Evolutionary conservation across 768 basidiomycete species (phyloP).

Genomic region (Tulasnella sp.): DNA sequence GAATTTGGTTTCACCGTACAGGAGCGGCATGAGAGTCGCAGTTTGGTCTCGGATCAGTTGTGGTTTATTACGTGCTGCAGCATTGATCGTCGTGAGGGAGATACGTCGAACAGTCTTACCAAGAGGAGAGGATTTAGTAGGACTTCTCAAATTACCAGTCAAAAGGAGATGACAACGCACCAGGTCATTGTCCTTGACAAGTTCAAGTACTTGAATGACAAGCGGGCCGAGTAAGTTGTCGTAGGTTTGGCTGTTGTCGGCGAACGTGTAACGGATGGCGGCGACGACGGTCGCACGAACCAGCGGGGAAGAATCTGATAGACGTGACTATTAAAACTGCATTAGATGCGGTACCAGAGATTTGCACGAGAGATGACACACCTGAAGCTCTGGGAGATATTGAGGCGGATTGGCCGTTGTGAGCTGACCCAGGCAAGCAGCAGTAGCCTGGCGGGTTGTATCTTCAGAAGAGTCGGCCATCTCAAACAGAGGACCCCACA

Average conservation of each 20-base stretch:
- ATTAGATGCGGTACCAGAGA: not conserved
- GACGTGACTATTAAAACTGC: conserved; percentile 38
- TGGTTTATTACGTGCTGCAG: conserved; percentile 90
- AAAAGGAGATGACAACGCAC: conserved; percentile 34
- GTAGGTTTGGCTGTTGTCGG: conserved; percentile 71
- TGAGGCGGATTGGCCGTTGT: conserved; percentile 83
- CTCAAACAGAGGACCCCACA: conserved; percentile 89
- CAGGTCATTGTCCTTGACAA: conserved; percentile 81
- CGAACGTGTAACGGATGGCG: conserved; percentile 84
- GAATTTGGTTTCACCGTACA: conserved; percentile 78
- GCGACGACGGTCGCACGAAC: conserved; percentile 83
- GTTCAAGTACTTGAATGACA: conserved; percentile 80
- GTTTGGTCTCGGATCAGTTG: conserved; percentile 84
- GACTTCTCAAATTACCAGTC: not conserved
- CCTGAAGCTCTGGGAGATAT: conserved; percentile 89
- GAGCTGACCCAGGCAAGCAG: conserved; percentile 91
- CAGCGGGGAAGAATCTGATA: conserved; percentile 53
- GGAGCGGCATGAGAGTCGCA: conserved; percentile 54
- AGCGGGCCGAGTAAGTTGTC: conserved; percentile 84
- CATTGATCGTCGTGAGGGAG: conserved; percentile 83
- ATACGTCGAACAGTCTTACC: conserved; percentile 77
- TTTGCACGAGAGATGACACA: conserved; percentile 24
- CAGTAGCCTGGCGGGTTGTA: conserved; percentile 85
- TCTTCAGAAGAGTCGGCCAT: conserved; percentile 86
- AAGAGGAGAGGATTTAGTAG: conserved; percentile 1